A percentile compares a stretch with the other conserved stretches of the same genome.
Conservation (phyloP, 129 eudicot genomes). For the Chrysanthemum seticuspe region DNA sequence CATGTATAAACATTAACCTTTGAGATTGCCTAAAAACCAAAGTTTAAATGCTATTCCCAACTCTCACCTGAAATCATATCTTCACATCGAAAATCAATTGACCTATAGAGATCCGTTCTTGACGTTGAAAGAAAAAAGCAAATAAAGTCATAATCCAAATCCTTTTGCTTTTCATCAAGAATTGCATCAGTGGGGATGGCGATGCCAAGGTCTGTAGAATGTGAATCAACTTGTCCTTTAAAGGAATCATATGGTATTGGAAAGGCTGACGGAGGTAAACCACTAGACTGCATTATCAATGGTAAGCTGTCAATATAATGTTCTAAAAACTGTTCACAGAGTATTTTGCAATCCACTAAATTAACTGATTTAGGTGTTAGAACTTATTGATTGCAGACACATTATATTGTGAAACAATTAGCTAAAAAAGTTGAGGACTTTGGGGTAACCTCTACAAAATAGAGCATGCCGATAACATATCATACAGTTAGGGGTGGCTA, state of each 20-base stretch:
- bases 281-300: slow-evolving; percentile 61
- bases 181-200: slow-evolving; percentile 30
- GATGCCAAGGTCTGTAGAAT: slow-evolving; percentile 27
- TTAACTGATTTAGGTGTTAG: background rate
- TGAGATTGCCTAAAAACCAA: background rate
- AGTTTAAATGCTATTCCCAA: background rate
- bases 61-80: slow-evolving; percentile 89
- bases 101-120: slow-evolving; percentile 79
- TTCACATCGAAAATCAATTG: slow-evolving; percentile 93
- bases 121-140: slow-evolving; percentile 86
- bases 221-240: slow-evolving; percentile 44
- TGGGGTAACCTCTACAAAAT: slow-evolving; percentile 10
- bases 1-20: background rate
- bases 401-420: background rate
- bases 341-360: slow-evolving; percentile 13
- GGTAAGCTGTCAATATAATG: slow-evolving; percentile 12
- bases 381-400: slow-evolving; percentile 1
- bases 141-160: slow-evolving; percentile 82
- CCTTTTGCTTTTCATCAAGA: slow-evolving; percentile 42
- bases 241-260: slow-evolving; percentile 82
- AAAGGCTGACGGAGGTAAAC: slow-evolving; percentile 84
- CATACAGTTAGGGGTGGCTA: background rate
- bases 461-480: slow-evolving; percentile 12
- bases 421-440: background rate
- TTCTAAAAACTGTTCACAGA: background rate